A percentile compares a stretch with the other conserved stretches of the same genome.
Conservation (phyloP, 2,329 filamentous ascomycete species). For the Berkeleyomyces rouxiae region DNA sequence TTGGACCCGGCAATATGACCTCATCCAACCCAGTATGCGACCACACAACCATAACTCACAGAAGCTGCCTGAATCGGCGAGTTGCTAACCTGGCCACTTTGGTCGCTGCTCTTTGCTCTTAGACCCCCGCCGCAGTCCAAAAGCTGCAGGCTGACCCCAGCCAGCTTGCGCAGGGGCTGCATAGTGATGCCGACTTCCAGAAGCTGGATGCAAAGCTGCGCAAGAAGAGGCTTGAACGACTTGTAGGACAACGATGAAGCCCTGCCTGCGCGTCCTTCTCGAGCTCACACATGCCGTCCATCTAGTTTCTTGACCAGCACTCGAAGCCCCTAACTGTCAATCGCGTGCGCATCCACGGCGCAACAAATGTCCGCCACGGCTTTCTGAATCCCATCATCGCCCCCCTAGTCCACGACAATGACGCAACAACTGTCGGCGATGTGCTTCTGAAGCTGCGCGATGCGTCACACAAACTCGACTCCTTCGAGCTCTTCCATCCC, state of each 20-base stretch:
- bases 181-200: constrained; percentile 14
- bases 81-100: not conserved
- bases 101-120: not conserved
- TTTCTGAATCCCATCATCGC: constrained; percentile 73
- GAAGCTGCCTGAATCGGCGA: not conserved
- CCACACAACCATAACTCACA: not conserved
- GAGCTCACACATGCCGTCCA: not conserved
- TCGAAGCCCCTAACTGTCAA: constrained; percentile 78
- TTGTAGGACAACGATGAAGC: constrained; percentile 7
- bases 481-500: constrained; percentile 76
- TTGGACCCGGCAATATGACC: not conserved
- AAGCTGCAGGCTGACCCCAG: constrained; percentile 13
- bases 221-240: constrained; percentile 13
- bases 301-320: constrained; percentile 61
- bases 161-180: constrained; percentile 11
- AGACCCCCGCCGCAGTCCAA: constrained; percentile 2
- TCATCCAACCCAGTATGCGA: not conserved
- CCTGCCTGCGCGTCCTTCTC: not conserved
- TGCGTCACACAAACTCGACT: constrained; percentile 51
- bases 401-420: constrained; percentile 50
- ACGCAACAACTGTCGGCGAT: constrained; percentile 57
- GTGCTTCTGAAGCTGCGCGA: constrained; percentile 56
- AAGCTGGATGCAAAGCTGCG: constrained; percentile 12
- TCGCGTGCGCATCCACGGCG: constrained; percentile 46
- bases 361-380: constrained; percentile 60